Percentiles rank a stretch among this genome's conserved stretches.
These are phyloP conservation scores for Umbelopsis isabellina DNA, from an alignment of 192 early-diverging fungal species.

Conservation along the genomic window DNA sequence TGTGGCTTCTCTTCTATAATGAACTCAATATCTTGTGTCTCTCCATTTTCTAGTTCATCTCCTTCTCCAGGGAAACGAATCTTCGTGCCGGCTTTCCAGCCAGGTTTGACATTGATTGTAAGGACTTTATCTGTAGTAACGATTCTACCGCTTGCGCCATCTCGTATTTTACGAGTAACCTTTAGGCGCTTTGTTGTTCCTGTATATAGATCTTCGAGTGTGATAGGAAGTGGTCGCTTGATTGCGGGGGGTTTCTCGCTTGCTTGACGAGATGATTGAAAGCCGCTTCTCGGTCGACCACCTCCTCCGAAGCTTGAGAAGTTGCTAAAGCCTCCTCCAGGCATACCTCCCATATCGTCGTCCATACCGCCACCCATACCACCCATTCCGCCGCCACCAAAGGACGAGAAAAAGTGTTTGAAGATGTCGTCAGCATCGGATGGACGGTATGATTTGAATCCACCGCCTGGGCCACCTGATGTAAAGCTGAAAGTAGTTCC, in stretches of 20 bases:
- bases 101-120: slow-evolving; percentile 84
- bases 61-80: slow-evolving; percentile 90
- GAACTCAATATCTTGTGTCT: slow-evolving; percentile 92
- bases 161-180: slow-evolving; percentile 69
- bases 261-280: slow-evolving; percentile 28
- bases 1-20: slow-evolving; percentile 94
- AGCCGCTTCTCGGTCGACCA: slow-evolving; percentile 24
- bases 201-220: slow-evolving; percentile 92
- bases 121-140: slow-evolving; percentile 78
- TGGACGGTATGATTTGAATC: slow-evolving; percentile 75
- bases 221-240: slow-evolving; percentile 69
- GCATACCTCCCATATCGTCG: slow-evolving; percentile 47
- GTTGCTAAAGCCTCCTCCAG: slow-evolving; percentile 22
- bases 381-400: slow-evolving; percentile 47
- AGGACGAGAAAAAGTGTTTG: slow-evolving; percentile 77
- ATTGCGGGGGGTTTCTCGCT: slow-evolving; percentile 63
- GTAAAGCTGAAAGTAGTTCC: slow-evolving; percentile 73
- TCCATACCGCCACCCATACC: slow-evolving; percentile 31
- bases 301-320: slow-evolving; percentile 32
- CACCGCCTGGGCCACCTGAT: slow-evolving; percentile 55
- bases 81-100: slow-evolving; percentile 99
- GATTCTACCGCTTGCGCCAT: slow-evolving; percentile 45
- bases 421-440: slow-evolving; percentile 92
- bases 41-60: slow-evolving; percentile 79
- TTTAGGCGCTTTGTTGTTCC: slow-evolving; percentile 93